Evolutionary conservation across 176 grass and related monocot species (phyloP), one percentile per base, ranked within the genome.

Genomic region (Avena sativa): DNA sequence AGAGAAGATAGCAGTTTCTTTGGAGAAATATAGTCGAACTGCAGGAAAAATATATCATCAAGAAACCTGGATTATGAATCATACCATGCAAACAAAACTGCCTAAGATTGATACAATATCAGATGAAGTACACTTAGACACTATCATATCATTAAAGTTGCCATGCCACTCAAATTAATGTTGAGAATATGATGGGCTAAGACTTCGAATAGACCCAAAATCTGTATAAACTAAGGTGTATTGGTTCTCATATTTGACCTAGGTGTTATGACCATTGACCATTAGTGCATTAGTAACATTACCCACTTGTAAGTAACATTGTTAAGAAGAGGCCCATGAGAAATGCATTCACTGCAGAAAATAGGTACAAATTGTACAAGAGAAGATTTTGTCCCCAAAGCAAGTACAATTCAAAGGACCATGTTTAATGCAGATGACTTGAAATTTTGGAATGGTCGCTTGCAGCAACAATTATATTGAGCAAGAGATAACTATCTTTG

Each of bases 131-230:
- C 28, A 82, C 38, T 32, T 19, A 16, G 26, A 52, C 10, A 57
- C 12, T 83, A 83, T 11, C 20, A 72, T 38, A 56, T 59, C 53
- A 84, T 30, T 9, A 13, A 52, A 83, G 28, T 46, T 2, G 16
- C 0, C 53, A 61, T 16, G 28, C 17, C 68, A 59, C 12, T 51
- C n/a, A 71, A 71, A 57, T 53, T n/a, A 69, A 46, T 83, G 30
- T 51, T 71, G 51, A 55, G 13, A 47, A 59, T 74, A 63, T 51
- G 70, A 62, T 61, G 52, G 34, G 38, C 46, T 83, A 59, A 53
- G 36, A 73, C 52, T 59, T 83, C 8, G 68, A 10, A 84, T 53
- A 43, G 71, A 84, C 58, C 20, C 25, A 84, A 74, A 19, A 48
- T 48, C 38, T 84, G 53, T 32, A 61, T 20, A n/a, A 30, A 74